Evolutionary conservation across 192 early-diverging fungal genomes (phyloP).

Genomic region (Pilaira anomala): DNA sequence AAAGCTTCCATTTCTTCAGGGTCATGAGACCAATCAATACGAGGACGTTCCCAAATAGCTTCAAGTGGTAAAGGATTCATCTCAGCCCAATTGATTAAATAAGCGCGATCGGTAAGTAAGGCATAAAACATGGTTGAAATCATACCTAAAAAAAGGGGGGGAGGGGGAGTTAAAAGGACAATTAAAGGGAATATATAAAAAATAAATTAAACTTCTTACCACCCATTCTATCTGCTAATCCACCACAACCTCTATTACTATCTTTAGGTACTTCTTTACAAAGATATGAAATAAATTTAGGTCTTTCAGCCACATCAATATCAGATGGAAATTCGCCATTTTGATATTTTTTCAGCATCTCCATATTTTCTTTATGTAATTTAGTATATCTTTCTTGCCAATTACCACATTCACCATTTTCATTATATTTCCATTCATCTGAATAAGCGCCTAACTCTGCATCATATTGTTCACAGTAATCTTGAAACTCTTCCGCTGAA

Average conservation of each 20-base stretch:
- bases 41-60: slow-evolving; percentile 37
- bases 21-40: slow-evolving; percentile 40
- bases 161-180: not conserved
- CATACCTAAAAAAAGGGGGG: slow-evolving; percentile 33
- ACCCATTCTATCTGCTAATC: slow-evolving; percentile 45
- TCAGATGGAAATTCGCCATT: slow-evolving; percentile 15
- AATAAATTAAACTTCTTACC: slow-evolving; percentile 29
- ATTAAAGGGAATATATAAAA: not conserved
- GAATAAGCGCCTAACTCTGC: not conserved
- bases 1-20: slow-evolving; percentile 21
- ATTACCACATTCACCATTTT: slow-evolving; percentile 35
- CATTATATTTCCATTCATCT: slow-evolving; percentile 13
- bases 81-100: slow-evolving; percentile 39
- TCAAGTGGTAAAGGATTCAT: slow-evolving; percentile 40
- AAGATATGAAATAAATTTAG: slow-evolving; percentile 35
- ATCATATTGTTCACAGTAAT: slow-evolving; percentile 29
- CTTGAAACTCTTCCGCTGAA: slow-evolving; percentile 12
- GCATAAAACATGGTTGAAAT: slow-evolving; percentile 45
- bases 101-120: slow-evolving; percentile 39
- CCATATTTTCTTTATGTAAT: slow-evolving; percentile 29
- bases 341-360: slow-evolving; percentile 25
- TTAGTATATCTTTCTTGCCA: slow-evolving; percentile 41
- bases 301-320: slow-evolving; percentile 15
- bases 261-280: slow-evolving; percentile 34
- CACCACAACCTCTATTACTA: slow-evolving; percentile 43